Percentiles rank a stretch among this genome's conserved stretches.
phyloP scores from a whole-genome alignment of 1,284 basidiomycete species.

The Dichomitus squalens region DNA sequence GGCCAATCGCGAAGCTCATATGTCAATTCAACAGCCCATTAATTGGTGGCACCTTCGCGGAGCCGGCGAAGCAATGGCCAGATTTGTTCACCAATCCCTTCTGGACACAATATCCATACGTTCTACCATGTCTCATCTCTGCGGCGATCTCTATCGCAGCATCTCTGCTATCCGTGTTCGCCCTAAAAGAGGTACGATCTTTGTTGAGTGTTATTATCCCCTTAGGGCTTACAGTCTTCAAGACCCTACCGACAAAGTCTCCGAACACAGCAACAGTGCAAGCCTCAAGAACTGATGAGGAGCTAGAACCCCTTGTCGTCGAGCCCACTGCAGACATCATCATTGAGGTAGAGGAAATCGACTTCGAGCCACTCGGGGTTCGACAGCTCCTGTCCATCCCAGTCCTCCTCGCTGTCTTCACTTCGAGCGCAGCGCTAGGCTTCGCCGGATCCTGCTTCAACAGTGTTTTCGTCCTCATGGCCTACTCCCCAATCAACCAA shows the following conservation, averaged over 20 bases:
- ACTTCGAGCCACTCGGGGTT: conserved; percentile 25
- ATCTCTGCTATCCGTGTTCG: conserved; percentile 44
- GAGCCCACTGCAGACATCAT: conserved; percentile 15
- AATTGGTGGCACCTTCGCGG: conserved; percentile 61
- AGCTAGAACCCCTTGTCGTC: conserved; percentile 14
- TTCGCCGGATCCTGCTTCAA: conserved; percentile 62
- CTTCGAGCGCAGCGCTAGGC: conserved; percentile 58
- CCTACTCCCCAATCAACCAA: conserved; percentile 56
- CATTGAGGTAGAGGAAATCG: conserved; percentile 11
- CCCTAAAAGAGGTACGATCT: conserved; percentile 54
- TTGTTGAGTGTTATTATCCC: neutral
- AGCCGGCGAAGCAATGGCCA: conserved; percentile 53
- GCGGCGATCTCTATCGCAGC: conserved; percentile 33
- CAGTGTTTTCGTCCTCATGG: conserved; percentile 65
- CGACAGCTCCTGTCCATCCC: conserved; percentile 49
- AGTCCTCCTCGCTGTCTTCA: conserved; percentile 52
- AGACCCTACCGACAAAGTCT: conserved; percentile 41
- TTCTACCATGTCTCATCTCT: conserved; percentile 57
- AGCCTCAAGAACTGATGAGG: conserved; percentile 12
- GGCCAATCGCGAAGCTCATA: neutral
- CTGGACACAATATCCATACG: conserved; percentile 55
- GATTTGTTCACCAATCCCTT: conserved; percentile 45
- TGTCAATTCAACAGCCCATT: conserved; percentile 48
- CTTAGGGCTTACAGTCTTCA: neutral
- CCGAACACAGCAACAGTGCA: neutral